A percentile compares a stretch with the other conserved stretches of the same genome.
phyloP scores from a whole-genome alignment of 2,329 filamentous ascomycete species.

The Calcarisporium arbuscula region DNA sequence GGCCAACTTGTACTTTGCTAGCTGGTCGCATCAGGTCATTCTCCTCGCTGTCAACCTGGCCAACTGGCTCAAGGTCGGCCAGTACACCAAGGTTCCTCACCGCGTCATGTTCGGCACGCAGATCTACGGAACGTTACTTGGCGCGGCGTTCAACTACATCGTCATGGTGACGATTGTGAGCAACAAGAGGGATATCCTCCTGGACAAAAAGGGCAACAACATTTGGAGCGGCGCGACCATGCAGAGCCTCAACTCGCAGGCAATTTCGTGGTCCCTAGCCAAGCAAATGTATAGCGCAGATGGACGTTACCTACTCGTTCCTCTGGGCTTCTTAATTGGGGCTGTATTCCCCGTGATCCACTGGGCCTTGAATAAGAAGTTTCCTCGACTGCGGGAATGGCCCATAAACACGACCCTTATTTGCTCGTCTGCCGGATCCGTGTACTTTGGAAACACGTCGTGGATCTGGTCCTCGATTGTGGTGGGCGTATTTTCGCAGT shows the following conservation, averaged over 20 bases:
- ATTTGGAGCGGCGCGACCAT: conserved; percentile 43
- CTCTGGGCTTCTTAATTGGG: conserved; percentile 34
- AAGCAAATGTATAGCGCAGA: conserved; percentile 34
- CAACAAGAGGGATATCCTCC: conserved; percentile 33
- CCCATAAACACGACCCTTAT: conserved; percentile 21
- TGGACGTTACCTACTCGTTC: conserved; percentile 28
- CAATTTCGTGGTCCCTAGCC: conserved; percentile 26
- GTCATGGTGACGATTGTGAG: conserved; percentile 39
- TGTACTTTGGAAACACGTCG: conserved; percentile 31
- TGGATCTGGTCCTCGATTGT: conserved; percentile 26
- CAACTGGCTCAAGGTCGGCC: conserved; percentile 27
- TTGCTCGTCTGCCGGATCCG: conserved; percentile 30
- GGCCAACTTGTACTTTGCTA: conserved; percentile 37
- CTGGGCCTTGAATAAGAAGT: conserved; percentile 26
- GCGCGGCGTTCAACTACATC: conserved; percentile 37
- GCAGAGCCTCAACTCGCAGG: conserved; percentile 36
- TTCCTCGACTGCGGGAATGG: not conserved
- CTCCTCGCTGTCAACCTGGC: conserved; percentile 22
- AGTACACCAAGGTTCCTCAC: conserved; percentile 31
- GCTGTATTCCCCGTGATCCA: conserved; percentile 31
- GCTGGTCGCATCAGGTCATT: conserved; percentile 26
- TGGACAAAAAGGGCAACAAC: conserved; percentile 32
- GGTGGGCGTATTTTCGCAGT: conserved; percentile 24
- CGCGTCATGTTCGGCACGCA: conserved; percentile 34
- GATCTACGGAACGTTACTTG: conserved; percentile 32